Percentiles rank a stretch among this genome's conserved stretches.
Evolutionary conservation across 176 grass and related monocot species (phyloP).

Genomic region (Alopecurus myosuroides): DNA sequence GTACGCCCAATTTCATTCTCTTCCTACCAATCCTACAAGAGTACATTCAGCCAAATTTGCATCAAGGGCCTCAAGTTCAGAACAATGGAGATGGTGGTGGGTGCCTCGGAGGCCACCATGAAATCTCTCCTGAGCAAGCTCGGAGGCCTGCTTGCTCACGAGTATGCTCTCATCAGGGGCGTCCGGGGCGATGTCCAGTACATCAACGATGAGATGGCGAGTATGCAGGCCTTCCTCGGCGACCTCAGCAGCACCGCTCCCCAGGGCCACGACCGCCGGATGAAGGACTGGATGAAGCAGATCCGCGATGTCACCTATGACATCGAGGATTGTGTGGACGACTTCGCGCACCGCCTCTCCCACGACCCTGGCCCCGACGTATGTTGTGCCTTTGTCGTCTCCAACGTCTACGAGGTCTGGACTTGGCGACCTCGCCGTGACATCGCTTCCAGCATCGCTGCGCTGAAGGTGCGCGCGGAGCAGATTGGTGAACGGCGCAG

Average conservation of each 20-base stretch:
- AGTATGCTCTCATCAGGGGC: background rate
- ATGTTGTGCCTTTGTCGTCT: background rate
- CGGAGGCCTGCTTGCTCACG: background rate
- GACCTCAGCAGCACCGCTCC: background rate
- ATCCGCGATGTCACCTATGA: background rate
- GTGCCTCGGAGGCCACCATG: constrained; percentile 17
- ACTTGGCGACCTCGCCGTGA: background rate
- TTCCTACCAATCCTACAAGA: background rate
- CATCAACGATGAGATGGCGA: constrained; percentile 13
- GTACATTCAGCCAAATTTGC: background rate
- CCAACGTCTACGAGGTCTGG: background rate
- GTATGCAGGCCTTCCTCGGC: constrained; percentile 1
- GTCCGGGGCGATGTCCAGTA: constrained; percentile 11
- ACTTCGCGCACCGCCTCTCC: constrained; percentile 9
- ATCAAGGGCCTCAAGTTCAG: background rate
- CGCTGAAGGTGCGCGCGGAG: background rate
- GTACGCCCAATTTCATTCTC: background rate
- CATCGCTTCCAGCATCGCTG: background rate
- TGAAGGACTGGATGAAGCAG: constrained; percentile 18
- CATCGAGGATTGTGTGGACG: background rate
- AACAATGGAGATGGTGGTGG: constrained; percentile 14
- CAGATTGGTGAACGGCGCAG: background rate
- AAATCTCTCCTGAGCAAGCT: background rate
- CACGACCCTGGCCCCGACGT: background rate
- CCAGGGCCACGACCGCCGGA: background rate